Conservation (phyloP, 768 basidiomycete species). For the Naganishia randhawae region DNA sequence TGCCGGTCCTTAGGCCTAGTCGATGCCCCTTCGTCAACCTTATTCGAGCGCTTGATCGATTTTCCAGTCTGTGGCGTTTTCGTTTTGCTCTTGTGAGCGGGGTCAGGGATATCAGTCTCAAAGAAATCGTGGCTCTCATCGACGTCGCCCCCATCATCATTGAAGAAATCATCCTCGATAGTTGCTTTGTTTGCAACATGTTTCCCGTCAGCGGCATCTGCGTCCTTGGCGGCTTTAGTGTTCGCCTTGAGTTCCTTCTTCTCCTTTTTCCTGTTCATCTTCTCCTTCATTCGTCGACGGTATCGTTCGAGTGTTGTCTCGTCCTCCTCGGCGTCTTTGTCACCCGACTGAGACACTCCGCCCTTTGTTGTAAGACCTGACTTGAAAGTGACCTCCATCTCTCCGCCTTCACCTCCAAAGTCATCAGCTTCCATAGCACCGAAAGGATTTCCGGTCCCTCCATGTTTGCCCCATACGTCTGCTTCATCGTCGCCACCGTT, state of each 20-base stretch:
- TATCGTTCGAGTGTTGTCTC: conserved; percentile 88
- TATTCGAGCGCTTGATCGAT: conserved; percentile 38
- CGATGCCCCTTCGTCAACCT: conserved; percentile 25
- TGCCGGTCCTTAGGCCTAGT: conserved; percentile 21
- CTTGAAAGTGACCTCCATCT: conserved; percentile 93
- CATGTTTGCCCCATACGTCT: conserved; percentile 70
- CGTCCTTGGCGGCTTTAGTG: conserved; percentile 24
- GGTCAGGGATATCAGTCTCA: conserved; percentile 44
- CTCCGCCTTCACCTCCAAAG: conserved; percentile 52
- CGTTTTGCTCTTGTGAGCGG: conserved; percentile 33
- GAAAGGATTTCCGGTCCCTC: conserved; percentile 51
- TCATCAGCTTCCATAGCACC: conserved; percentile 33
- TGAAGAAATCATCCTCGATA: conserved; percentile 75
- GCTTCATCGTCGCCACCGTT: conserved; percentile 59
- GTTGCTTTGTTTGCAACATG: background rate
- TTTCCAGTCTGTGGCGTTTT: conserved; percentile 34
- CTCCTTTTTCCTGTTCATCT: conserved; percentile 73
- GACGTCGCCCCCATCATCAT: conserved; percentile 54
- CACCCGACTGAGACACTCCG: conserved; percentile 40
- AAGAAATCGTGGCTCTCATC: conserved; percentile 18
- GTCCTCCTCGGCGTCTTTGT: conserved; percentile 55
- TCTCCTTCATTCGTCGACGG: conserved; percentile 83
- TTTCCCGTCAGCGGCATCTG: conserved; percentile 32
- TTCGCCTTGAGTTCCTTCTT: conserved; percentile 56
- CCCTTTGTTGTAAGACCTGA: conserved; percentile 65